Percentiles rank a stretch among this genome's conserved stretches.
phyloP scores from a whole-genome alignment of 202 grass and related monocot genomes.

The Schoenoplectus triqueter region DNA sequence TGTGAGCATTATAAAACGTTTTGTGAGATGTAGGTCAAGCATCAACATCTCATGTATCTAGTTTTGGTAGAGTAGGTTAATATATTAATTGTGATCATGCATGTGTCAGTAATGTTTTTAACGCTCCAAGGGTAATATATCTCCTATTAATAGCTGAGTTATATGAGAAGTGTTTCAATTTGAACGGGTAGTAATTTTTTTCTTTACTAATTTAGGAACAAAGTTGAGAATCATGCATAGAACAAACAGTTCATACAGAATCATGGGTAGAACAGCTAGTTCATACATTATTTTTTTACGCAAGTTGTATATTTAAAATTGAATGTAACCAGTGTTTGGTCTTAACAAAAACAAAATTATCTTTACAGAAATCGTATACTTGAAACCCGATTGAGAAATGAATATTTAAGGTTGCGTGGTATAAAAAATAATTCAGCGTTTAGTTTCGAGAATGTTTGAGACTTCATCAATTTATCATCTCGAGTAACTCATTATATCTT shows the following conservation, averaged over 20 bases:
- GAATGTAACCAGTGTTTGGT: too few relatives aligned
- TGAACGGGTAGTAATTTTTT: neutral
- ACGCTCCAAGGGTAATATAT: neutral
- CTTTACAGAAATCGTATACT: too few relatives aligned
- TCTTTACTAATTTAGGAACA: neutral
- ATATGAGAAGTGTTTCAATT: too few relatives aligned
- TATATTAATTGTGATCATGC: neutral
- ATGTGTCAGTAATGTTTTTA: neutral
- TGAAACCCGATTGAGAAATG: too few relatives aligned
- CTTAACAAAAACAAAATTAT: too few relatives aligned
- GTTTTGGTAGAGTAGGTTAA: neutral
- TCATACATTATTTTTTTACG: neutral
- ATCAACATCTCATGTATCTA: constrained; percentile 20
- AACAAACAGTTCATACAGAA: neutral
- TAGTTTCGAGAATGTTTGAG: neutral
- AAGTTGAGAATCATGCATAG: neutral
- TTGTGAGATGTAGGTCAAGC: neutral
- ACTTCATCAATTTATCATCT: too few relatives aligned
- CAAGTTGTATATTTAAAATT: too few relatives aligned
- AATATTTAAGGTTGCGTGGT: too few relatives aligned
- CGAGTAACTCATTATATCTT: too few relatives aligned
- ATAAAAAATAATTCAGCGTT: too few relatives aligned
- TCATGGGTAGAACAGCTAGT: neutral
- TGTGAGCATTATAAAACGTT: neutral
- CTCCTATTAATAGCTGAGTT: neutral